Conservation (phyloP, 1,139 yeast genomes). For the Protomyces inundatus region DNA sequence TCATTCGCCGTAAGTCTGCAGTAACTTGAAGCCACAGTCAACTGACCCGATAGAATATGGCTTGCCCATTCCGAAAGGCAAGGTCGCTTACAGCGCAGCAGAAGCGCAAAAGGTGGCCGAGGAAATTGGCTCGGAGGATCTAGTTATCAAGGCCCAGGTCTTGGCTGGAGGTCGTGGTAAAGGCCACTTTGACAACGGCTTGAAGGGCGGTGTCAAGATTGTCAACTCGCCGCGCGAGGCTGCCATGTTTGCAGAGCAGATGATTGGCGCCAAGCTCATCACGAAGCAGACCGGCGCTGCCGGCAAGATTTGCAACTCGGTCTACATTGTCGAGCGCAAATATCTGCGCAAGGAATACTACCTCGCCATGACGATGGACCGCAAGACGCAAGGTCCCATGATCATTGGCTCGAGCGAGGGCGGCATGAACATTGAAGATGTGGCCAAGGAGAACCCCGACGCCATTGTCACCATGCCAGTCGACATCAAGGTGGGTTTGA, state of each 20-base stretch:
- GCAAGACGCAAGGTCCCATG: slow-evolving; percentile 82
- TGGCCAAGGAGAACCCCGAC: slow-evolving; percentile 83
- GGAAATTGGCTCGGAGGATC: slow-evolving; percentile 52
- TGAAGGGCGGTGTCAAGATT: slow-evolving; percentile 94
- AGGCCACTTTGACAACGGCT: slow-evolving; percentile 93
- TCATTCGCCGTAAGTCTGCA: slow-evolving; percentile 49
- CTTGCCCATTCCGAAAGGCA: slow-evolving; percentile 86
- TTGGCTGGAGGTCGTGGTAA: slow-evolving; percentile 99
- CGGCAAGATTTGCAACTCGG: slow-evolving; percentile 96
- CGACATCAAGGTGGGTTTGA: slow-evolving; percentile 71
- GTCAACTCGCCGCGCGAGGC: slow-evolving; percentile 85
- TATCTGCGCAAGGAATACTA: slow-evolving; percentile 92
- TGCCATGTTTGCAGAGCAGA: slow-evolving; percentile 73
- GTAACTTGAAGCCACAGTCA: background rate
- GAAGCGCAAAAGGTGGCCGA: slow-evolving; percentile 81
- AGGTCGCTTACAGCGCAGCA: slow-evolving; percentile 82
- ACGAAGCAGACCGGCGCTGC: slow-evolving; percentile 98
- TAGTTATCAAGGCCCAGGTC: slow-evolving; percentile 97
- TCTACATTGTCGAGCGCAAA: slow-evolving; percentile 90
- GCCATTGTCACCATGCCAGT: slow-evolving; percentile 89
- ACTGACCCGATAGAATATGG: slow-evolving; percentile 48
- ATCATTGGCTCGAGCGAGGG: slow-evolving; percentile 97
- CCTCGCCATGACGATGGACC: slow-evolving; percentile 90
- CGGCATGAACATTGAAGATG: slow-evolving; percentile 99
- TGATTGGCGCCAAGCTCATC: slow-evolving; percentile 87